phyloP scores from a whole-genome alignment of 2,329 filamentous ascomycete species.

The Rhynchosporium graminicola region DNA sequence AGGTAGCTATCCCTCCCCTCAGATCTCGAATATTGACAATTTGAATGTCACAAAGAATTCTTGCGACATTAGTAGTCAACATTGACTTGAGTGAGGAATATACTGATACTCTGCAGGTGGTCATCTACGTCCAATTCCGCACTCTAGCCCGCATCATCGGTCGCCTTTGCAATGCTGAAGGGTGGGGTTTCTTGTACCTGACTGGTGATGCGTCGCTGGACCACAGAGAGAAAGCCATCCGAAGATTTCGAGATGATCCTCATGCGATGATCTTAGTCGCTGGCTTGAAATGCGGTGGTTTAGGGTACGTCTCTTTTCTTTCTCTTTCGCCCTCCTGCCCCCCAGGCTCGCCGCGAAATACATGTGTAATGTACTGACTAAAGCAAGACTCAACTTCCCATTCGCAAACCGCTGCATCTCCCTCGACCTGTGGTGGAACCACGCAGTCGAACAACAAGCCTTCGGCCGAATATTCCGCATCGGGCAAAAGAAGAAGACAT shows the following conservation, averaged over 20 bases:
- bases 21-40: background rate
- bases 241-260: slow-evolving; percentile 46
- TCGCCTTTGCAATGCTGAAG: slow-evolving; percentile 51
- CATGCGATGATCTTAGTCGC: slow-evolving; percentile 53
- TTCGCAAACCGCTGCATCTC: slow-evolving; percentile 51
- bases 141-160: slow-evolving; percentile 53
- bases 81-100: background rate
- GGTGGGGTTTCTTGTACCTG: slow-evolving; percentile 47
- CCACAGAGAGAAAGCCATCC: slow-evolving; percentile 49
- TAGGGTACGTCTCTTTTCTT: slow-evolving; percentile 41
- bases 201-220: slow-evolving; percentile 50
- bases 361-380: background rate
- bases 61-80: background rate
- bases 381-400: slow-evolving; percentile 54
- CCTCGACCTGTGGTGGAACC: slow-evolving; percentile 44
- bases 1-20: slow-evolving; percentile 40
- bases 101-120: slow-evolving; percentile 28
- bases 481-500: slow-evolving; percentile 61
- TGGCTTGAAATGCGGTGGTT: slow-evolving; percentile 57
- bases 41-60: too few relatives aligned
- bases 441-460: slow-evolving; percentile 59
- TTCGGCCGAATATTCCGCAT: slow-evolving; percentile 62
- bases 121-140: slow-evolving; percentile 62
- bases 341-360: background rate
- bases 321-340: background rate